Evolutionary conservation across 2,329 filamentous ascomycete genomes (phyloP), one percentile per base, ranked within the genome.

Genomic region (Aspergillus pseudoviridinutans): DNA sequence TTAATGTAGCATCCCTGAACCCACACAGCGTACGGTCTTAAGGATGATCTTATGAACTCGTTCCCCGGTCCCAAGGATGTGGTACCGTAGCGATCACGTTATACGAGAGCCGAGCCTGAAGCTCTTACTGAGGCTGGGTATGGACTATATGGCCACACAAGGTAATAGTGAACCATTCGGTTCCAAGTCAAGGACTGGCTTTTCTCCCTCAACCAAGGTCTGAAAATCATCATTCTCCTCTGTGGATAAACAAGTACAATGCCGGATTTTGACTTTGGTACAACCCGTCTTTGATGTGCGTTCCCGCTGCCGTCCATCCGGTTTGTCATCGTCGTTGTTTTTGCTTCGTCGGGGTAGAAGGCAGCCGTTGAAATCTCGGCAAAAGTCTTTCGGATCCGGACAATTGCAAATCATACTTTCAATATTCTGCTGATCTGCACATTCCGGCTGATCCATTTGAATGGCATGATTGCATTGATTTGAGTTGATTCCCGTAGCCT

Each of bases 251-350:
- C 14, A 24, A 46, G 22, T 46, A 24, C 22, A 20, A 46, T 12
- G n/a, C 10, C 32, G 14, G 14, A 38, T 46, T 24, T 17, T 47
- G 44, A 47, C 27, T 42, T 35, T 47, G 44, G 22, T 24, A 46
- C 42, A 20, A 46, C 42, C 49, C 35, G 32, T 49, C 46, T 25
- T 53, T 57, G 5, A 54, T 59, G 61, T 46, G 58, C 47, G 50
- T 50, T 56, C 51, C 61, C 61, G 61, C 55, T 29, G 42, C 47
- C 55, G 58, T 38, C 51, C 41, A 42, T 38, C 54, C 56, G 54
- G 61, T 62, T 62, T 60, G 61, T 53, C 50, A 49, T 56, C 54
- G 53, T 54, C 49, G 53, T 50, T 28, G 17, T 29, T 14, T 51
- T 51, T 47, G 44, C 24, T 47, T 47, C 44, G 44, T 22, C 22